Base-by-base conservation (phyloP, 768 basidiomycete genomes). In the Amanita inopinata region DNA sequence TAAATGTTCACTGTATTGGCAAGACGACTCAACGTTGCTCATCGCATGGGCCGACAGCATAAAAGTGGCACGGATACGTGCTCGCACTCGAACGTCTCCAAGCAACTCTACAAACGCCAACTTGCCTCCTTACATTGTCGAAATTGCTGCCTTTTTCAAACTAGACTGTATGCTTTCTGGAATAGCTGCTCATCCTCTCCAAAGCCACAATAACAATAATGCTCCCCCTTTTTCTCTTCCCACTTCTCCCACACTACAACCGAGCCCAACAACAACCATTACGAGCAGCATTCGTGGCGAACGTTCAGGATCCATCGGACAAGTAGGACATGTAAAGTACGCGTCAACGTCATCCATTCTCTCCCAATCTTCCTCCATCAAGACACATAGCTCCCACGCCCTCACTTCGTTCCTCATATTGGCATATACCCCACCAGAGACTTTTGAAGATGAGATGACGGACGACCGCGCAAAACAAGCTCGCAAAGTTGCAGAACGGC, bases 81-180 rank as follows among this genome's bases (percentile, higher is more conserved):
- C 77, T 2, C 70, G 83, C 28, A 70, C 74, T 38, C 67, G 71
- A 11, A 61, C 66, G 0, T 59, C 64, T 12, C 55, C 61, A 20
- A 61, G 67, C 28, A 46, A 46, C n/a, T 58, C 71, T 3, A 55
- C 69, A 2, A 56, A 68, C 0, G 62, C 71, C 1, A 73, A 69
- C 46, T 61, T 70, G 6, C 70, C 80, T 0, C 78, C 80, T 6
- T 70, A 81, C 44, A 60, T 78, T 28, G 88, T 89, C 40, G 94
- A 97, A 54, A 84, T 97, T 50, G 90, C 87, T 0, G 86, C 86
- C 2, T 81, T 88, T 30, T 90, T 97, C 61, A 83, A 91, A 55
- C 67, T 98, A 34, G 96, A 98, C 58, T 91, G 87, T 57, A 93
- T 96, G 89, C 77, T 98, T 30, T 76, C 92, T 1, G 93, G 93